Base-by-base conservation (phyloP, 768 basidiomycete species). In the Lactarius evosmus region DNA sequence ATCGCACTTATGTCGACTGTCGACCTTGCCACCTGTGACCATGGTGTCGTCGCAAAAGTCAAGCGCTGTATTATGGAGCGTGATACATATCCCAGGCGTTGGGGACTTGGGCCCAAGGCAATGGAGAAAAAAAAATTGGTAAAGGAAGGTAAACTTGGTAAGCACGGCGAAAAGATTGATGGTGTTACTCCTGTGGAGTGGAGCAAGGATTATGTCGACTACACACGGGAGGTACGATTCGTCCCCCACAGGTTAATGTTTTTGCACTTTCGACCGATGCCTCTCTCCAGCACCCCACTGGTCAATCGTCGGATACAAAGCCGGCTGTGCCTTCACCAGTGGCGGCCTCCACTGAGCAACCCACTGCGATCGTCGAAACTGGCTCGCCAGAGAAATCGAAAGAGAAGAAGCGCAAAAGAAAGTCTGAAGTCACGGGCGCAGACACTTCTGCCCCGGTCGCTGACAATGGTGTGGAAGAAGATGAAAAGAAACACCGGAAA, bases 1-100 rank as follows among this genome's bases (percentile, higher is more conserved):
- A 87, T 96, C 67, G 93, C 95, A 22, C 94, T 96, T 73, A 99
- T 99, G 97, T 93, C 95, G 19, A 98, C 97, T 12, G 96, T 96
- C 63, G 97, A 99, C 75, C 86, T 99, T 56, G 91, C 94, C 9
- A 96, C 95, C 2, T 98, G 96, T 75, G 95, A 98, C 74, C 96
- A 99, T 72, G 97, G 97, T 53, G 93, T 99, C 62, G 96, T 98
- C 49, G 97, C 97, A 38, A 98, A 98, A 78, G 94, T 99, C 72
- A 99, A 99, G 79, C 83, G 97, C 57, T 98, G 96, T 73, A 98
- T 99, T 73, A 99, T 99, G 97, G 97, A 98, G 75, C 88, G 96
- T 40, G 97, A 99, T 75, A 91, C 93, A 22, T 99, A 99, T 75
- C 97, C 97, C 44, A 86, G 97, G 61, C 86, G 95, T 67, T 98